phyloP scores from a whole-genome alignment of 2,329 filamentous ascomycete species.

The Botrytis fragariae region DNA sequence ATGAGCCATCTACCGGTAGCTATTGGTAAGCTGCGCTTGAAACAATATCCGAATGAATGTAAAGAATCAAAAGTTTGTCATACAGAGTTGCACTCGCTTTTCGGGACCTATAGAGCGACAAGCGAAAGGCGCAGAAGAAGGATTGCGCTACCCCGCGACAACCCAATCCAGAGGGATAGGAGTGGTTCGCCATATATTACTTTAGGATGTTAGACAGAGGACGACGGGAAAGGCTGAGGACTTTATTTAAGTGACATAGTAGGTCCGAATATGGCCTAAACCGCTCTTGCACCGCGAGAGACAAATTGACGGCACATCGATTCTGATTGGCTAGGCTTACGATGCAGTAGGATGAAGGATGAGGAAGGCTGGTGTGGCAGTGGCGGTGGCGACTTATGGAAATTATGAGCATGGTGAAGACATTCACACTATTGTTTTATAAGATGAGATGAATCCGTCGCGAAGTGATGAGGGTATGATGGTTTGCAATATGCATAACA shows the following conservation, averaged over 20 bases:
- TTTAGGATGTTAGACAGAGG: neutral
- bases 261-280: neutral
- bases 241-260: neutral
- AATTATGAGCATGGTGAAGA: neutral
- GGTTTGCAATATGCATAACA: neutral
- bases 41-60: neutral
- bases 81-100: neutral
- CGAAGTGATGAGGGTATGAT: neutral
- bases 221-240: neutral
- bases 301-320: neutral
- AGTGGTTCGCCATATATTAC: too few relatives aligned
- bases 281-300: neutral
- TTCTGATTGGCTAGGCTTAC: neutral
- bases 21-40: neutral
- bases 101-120: neutral
- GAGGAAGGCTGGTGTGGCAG: conserved; percentile 3
- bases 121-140: neutral
- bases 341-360: neutral
- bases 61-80: neutral
- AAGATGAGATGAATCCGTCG: neutral
- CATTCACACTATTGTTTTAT: neutral
- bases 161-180: neutral
- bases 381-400: conserved; percentile 2
- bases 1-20: neutral
- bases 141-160: neutral